Conservation (phyloP, 2,329 filamentous ascomycete genomes). For the Colletotrichum limetticola region DNA sequence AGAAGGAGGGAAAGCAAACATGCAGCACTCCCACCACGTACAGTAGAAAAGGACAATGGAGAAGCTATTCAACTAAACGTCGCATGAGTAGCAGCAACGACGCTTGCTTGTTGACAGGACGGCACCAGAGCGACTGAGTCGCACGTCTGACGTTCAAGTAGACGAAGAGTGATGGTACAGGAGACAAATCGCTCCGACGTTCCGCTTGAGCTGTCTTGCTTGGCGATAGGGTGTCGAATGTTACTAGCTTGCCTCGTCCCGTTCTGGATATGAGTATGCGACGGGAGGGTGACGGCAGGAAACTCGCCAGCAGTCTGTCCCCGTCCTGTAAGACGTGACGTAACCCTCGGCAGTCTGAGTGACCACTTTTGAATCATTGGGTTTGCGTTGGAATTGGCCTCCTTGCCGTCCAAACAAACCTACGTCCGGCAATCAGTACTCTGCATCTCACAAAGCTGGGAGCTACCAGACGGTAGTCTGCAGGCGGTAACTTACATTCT, state of each 20-base stretch:
- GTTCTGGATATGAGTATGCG: slow-evolving; percentile 2
- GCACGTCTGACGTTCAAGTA: neutral
- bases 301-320: neutral
- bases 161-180: slow-evolving; percentile 18
- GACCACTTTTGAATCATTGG: slow-evolving; percentile 25
- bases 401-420: slow-evolving; percentile 37
- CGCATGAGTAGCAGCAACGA: neutral
- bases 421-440: slow-evolving; percentile 22
- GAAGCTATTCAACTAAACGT: neutral
- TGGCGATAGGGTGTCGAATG: slow-evolving; percentile 4
- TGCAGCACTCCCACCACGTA: neutral
- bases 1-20: neutral
- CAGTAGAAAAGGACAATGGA: neutral
- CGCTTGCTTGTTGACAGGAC: neutral
- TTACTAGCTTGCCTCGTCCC: slow-evolving; percentile 2
- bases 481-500: slow-evolving; percentile 70
- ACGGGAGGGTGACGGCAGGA: slow-evolving; percentile 32
- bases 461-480: slow-evolving; percentile 14
- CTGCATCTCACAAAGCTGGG: neutral
- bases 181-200: slow-evolving; percentile 15
- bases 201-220: slow-evolving; percentile 22
- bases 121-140: neutral
- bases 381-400: slow-evolving; percentile 33
- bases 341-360: slow-evolving; percentile 10
- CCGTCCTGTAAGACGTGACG: neutral